phyloP scores from a whole-genome alignment of 1,284 basidiomycete species.

The Papiliotrema nemorosa region DNA sequence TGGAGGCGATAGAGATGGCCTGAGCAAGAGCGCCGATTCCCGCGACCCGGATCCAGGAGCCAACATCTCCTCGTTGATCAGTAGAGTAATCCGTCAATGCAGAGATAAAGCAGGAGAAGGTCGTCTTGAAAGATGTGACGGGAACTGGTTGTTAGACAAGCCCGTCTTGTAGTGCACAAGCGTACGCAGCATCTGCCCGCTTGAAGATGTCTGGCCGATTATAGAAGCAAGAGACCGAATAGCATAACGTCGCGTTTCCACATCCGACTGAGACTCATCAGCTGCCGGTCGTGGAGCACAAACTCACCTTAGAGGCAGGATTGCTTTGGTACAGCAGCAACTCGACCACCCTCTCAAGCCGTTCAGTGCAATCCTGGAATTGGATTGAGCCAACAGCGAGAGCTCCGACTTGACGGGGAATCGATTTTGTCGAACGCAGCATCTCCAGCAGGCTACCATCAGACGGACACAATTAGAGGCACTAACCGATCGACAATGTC shows the following conservation, averaged over 20 bases:
- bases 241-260: constrained; percentile 43
- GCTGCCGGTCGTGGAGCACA: background rate
- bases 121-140: constrained; percentile 2
- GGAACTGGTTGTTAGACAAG: constrained; percentile 14
- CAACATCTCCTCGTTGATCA: constrained; percentile 94
- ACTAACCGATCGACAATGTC: constrained; percentile 63
- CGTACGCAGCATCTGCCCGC: constrained; percentile 18
- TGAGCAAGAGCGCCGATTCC: constrained; percentile 60
- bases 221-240: constrained; percentile 9
- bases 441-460: constrained; percentile 62
- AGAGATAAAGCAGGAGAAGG: constrained; percentile 48
- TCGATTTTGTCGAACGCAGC: constrained; percentile 53
- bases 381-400: constrained; percentile 68
- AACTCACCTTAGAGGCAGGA: constrained; percentile 23
- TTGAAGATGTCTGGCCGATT: background rate
- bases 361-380: constrained; percentile 56
- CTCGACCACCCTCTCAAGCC: constrained; percentile 10
- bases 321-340: constrained; percentile 30
- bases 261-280: constrained; percentile 28
- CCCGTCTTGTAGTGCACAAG: background rate
- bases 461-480: constrained; percentile 40
- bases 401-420: constrained; percentile 70
- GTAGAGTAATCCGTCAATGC: constrained; percentile 86
- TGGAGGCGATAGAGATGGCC: constrained; percentile 15
- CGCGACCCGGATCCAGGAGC: constrained; percentile 88